Evolutionary conservation across 1,284 basidiomycete species (phyloP).

Genomic region (Rhodotorula sp.): DNA sequence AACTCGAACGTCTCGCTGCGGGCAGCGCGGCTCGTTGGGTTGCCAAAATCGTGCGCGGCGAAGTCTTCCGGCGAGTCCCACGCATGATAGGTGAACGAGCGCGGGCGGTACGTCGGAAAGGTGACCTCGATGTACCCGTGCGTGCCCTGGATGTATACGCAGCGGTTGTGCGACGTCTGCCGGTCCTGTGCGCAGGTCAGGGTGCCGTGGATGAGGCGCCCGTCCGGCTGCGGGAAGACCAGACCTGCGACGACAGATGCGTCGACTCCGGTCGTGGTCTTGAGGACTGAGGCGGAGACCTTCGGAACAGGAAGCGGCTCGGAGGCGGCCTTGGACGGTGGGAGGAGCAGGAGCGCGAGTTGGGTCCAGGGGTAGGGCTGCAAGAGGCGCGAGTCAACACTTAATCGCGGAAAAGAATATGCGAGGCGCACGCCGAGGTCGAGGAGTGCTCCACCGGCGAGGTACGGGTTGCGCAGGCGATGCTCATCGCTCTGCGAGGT

Average conservation of each 20-base stretch:
- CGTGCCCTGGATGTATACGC: slow-evolving; percentile 20
- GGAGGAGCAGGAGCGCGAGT: slow-evolving; percentile 46
- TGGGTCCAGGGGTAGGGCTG: slow-evolving; percentile 46
- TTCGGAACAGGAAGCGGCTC: slow-evolving; percentile 17
- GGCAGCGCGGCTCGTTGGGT: slow-evolving; percentile 1
- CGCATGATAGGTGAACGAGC: slow-evolving; percentile 9
- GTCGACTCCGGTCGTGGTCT: slow-evolving; percentile 34
- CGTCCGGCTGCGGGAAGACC: slow-evolving; percentile 37
- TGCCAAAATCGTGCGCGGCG: background rate
- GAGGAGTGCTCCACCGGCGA: slow-evolving; percentile 56
- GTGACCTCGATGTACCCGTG: slow-evolving; percentile 32
- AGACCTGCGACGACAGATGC: slow-evolving; percentile 26
- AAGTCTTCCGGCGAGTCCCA: slow-evolving; percentile 23
- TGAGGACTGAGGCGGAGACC: slow-evolving; percentile 27
- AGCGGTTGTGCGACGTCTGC: slow-evolving; percentile 14
- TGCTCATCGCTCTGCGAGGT: slow-evolving; percentile 46
- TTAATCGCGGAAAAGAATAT: fast-evolving
- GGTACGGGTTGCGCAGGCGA: slow-evolving; percentile 52
- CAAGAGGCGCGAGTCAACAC: background rate
- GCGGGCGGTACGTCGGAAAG: slow-evolving; percentile 32
- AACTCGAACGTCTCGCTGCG: slow-evolving; percentile 28
- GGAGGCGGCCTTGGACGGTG: background rate
- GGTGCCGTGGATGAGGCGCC: slow-evolving; percentile 41
- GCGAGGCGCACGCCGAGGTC: slow-evolving; percentile 55
- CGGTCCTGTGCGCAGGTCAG: slow-evolving; percentile 39